Evolutionary conservation across 2,329 filamentous ascomycete species (phyloP).

Genomic region (Phaeoacremonium minimum): DNA sequence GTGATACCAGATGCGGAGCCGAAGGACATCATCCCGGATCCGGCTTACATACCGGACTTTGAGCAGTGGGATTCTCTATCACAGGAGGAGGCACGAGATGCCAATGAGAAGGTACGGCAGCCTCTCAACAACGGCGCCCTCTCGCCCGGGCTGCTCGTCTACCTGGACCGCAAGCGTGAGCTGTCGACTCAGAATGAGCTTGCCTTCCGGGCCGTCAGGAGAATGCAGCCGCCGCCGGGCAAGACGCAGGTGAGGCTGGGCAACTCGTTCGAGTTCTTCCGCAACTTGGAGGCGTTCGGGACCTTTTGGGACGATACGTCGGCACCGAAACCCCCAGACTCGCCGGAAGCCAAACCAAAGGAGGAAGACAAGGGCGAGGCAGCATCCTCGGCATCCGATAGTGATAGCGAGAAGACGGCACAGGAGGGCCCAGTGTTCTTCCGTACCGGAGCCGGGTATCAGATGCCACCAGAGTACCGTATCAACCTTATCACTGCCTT

Average conservation of each 20-base stretch:
- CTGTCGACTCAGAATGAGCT: constrained; percentile 51
- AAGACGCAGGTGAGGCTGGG: constrained; percentile 51
- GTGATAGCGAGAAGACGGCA: constrained; percentile 5
- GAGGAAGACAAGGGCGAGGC: constrained; percentile 10
- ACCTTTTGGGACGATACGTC: constrained; percentile 61
- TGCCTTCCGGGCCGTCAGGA: constrained; percentile 58
- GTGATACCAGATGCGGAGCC: constrained; percentile 45
- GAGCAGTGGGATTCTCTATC: constrained; percentile 44
- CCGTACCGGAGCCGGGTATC: constrained; percentile 45
- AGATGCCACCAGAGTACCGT: constrained; percentile 55
- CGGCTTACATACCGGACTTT: constrained; percentile 49
- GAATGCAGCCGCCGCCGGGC: constrained; percentile 50
- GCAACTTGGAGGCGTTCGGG: constrained; percentile 55
- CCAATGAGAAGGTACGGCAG: constrained; percentile 41
- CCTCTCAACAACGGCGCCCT: constrained; percentile 47
- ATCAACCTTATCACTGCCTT: constrained; percentile 55
- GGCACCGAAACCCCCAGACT: constrained; percentile 15
- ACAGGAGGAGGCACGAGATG: constrained; percentile 42
- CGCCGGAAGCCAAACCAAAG: constrained; percentile 5
- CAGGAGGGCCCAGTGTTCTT: constrained; percentile 20
- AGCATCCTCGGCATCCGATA: constrained; percentile 9
- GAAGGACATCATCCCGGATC: constrained; percentile 48
- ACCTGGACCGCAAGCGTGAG: constrained; percentile 54
- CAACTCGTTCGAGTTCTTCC: constrained; percentile 63
- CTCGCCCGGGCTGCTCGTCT: constrained; percentile 54